phyloP scores from a whole-genome alignment of 371 early-diverging fungal species.

The Cokeromyces recurvatus region DNA sequence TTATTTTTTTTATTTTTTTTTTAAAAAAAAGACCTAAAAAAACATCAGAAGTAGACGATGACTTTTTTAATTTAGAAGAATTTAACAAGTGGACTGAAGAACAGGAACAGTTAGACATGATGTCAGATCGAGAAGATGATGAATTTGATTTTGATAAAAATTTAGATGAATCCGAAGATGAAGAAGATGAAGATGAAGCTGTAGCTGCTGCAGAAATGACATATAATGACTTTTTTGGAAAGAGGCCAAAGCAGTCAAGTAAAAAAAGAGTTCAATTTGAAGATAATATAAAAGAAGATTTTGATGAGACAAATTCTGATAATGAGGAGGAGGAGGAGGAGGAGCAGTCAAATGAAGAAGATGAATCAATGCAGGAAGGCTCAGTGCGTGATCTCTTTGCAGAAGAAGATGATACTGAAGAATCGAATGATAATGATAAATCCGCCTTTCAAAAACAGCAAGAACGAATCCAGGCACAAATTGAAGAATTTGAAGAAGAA shows the following conservation, averaged over 20 bases:
- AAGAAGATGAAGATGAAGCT: conserved; percentile 40
- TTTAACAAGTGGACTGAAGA: conserved; percentile 61
- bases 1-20: not conserved
- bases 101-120: conserved; percentile 23
- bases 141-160: conserved; percentile 48
- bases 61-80: conserved; percentile 59
- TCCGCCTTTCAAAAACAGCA: conserved; percentile 80
- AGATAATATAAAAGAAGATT: conserved; percentile 26
- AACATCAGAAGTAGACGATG: conserved; percentile 60
- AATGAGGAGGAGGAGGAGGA: conserved; percentile 41
- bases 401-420: conserved; percentile 48
- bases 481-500: conserved; percentile 82
- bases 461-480: conserved; percentile 45
- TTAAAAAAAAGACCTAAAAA: conserved; percentile 11
- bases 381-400: conserved; percentile 51
- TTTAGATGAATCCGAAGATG: conserved; percentile 48
- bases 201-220: conserved; percentile 30
- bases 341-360: conserved; percentile 37
- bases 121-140: conserved; percentile 50
- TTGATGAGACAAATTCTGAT: conserved; percentile 32
- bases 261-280: conserved; percentile 26
- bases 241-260: conserved; percentile 22
- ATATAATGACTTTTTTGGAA: conserved; percentile 51
- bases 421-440: conserved; percentile 23
- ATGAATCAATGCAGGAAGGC: conserved; percentile 26